Conservation (phyloP, 129 eudicot species). For the Tagetes patula region DNA sequence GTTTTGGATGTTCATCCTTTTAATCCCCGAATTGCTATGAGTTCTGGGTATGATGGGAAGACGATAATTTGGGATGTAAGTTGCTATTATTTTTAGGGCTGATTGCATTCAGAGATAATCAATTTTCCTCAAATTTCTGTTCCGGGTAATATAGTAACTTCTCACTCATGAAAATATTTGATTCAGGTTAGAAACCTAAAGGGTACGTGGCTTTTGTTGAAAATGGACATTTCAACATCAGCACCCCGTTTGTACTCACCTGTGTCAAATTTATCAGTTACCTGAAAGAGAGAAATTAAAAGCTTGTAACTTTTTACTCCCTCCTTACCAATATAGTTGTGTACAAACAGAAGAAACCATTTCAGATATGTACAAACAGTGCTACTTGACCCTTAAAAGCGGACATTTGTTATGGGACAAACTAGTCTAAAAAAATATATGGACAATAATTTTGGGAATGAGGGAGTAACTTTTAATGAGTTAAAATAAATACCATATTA, state of each 20-base stretch:
- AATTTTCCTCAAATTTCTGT: background rate
- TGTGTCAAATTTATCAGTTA: background rate
- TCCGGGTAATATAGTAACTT: background rate
- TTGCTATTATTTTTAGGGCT: background rate
- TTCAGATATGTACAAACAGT: background rate
- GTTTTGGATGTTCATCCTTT: constrained; percentile 98
- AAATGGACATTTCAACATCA: background rate
- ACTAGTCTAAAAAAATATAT: background rate
- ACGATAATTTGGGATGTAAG: constrained; percentile 99
- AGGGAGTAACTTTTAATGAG: background rate
- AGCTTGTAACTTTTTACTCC: background rate
- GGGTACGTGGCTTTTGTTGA: background rate
- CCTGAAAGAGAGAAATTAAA: background rate
- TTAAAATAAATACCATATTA: background rate
- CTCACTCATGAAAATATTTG: background rate
- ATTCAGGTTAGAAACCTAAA: background rate
- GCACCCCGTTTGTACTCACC: too few species aligned
- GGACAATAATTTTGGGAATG: background rate
- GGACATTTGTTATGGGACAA: background rate
- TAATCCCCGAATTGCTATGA: constrained; percentile 97
- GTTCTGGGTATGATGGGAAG: constrained; percentile 99
- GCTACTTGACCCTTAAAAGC: background rate
- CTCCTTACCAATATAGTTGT: background rate
- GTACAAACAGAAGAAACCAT: background rate
- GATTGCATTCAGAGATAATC: background rate